A percentile compares a stretch with the other conserved stretches of the same genome.
Evolutionary conservation across 306 rosid species (phyloP).

Genomic region (Cucurbita ficifolia): DNA sequence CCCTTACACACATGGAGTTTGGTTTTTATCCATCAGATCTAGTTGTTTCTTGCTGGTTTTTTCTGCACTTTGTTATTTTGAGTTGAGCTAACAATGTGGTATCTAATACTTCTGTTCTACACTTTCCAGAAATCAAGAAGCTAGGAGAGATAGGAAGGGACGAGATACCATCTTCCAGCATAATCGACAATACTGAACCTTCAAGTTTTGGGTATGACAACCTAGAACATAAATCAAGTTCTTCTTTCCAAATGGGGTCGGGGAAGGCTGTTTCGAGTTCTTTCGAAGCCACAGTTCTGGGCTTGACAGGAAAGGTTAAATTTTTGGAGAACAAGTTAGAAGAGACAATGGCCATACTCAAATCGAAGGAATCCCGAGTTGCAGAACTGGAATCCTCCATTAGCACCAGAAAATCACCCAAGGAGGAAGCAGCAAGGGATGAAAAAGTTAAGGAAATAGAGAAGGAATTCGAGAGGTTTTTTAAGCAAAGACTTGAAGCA

Average conservation of each 20-base stretch:
- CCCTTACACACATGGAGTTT: not conserved
- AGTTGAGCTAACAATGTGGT: not conserved
- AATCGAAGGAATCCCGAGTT: slow-evolving; percentile 38
- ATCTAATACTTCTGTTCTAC: slow-evolving; percentile 5
- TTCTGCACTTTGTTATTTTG: not conserved
- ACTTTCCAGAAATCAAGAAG: slow-evolving; percentile 56
- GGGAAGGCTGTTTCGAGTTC: slow-evolving; percentile 28
- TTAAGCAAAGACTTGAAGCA: slow-evolving; percentile 54
- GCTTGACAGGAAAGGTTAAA: slow-evolving; percentile 40
- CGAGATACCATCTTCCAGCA: slow-evolving; percentile 19
- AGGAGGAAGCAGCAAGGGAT: slow-evolving; percentile 30
- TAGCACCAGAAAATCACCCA: slow-evolving; percentile 18
- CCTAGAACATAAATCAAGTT: slow-evolving; percentile 19
- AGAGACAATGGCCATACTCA: slow-evolving; percentile 30
- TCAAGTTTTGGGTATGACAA: slow-evolving; percentile 20
- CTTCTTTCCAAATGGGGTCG: slow-evolving; percentile 27
- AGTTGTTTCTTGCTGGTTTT: not conserved
- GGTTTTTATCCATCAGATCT: not conserved
- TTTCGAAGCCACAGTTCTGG: slow-evolving; percentile 34
- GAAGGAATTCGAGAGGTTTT: slow-evolving; percentile 30
- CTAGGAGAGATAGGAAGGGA: slow-evolving; percentile 48
- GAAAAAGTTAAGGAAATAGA: slow-evolving; percentile 25
- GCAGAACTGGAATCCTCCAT: slow-evolving; percentile 54
- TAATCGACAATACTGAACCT: slow-evolving; percentile 27
- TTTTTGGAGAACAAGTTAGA: slow-evolving; percentile 35